Evolutionary conservation across 2,329 filamentous ascomycete genomes (phyloP), one percentile per base, ranked within the genome.

Genomic region (Clonostachys rhizophaga): DNA sequence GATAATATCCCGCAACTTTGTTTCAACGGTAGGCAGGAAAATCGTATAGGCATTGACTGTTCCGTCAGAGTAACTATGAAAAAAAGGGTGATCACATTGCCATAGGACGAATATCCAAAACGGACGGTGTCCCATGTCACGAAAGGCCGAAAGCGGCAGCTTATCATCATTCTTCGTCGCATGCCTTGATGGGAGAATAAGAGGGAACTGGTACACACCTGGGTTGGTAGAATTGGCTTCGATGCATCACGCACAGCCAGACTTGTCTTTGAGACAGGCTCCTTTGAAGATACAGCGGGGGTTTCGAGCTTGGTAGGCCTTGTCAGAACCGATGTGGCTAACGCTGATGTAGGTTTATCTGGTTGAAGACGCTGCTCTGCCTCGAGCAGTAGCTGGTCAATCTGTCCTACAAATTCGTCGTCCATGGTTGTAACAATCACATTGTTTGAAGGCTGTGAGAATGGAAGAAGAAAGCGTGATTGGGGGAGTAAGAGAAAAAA

Each of bases 41-140:
- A 34, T 34, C n/a, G 34, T 13, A 40, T 37, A 34, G 17, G 39
- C 14, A 37, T 41, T 45, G 24, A 30, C 24, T 30, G 24, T 30
- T 30, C 9, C 58, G 55, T 87, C 84, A 86, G 83, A 85, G 84
- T 87, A 87, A 87, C 84, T 87, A 86, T 86, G 73, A 75, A 68
- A 65, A 66, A 66, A 65, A 70, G 72, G 68, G 69, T 55, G 58
- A 75, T 75, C 75, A 77, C 69, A 78, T 75, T 68, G 69, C 66
- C 81, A 83, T 79, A 79, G 85, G 81, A 55, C 53, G 51, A 18
- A 54, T 64, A 62, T 65, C 65, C 68, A 70, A 67, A 64, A 69
- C 65, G 64, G 61, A 66, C 57, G 51, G 57, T 59, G 56, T 58
- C 61, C 58, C 59, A 59, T 61, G 65, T 70, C 67, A 69, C 59